Base-by-base conservation (phyloP, 208 protist genomes). In the Trypanosoma rangeli region DNA sequence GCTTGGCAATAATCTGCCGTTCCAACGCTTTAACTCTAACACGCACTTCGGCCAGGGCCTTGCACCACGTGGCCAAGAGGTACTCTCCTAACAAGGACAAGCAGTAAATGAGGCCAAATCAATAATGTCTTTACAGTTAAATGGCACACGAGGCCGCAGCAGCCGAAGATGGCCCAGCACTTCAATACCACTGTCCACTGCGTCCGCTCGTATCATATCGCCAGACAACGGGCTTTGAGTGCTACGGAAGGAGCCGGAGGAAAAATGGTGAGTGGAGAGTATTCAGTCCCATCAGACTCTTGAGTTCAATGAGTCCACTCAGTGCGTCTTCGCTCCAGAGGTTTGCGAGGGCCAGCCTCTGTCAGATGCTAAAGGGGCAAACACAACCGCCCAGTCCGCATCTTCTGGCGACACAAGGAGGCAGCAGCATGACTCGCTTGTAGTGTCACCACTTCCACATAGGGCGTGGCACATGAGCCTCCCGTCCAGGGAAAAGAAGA, bases 161-260 rank as follows among this genome's bases (percentile, higher is more conserved):
- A 52, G 55, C n/a, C 73, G 54, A 42, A 89, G 73, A 33, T 65
- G 29, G 18, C 78, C 59, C 22, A 89, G 60, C 1, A 84, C 53
- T 37, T 55, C 33, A 28, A 92, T 48, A 55, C 85, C 83, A 1
- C 33, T 12, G 54, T 89, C 72, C n/a, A 70, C 72, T 20, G 89
- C 84, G 28, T 50, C 49, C 22, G 83, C 79, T 29, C 59, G 55
- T 22, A 61, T 68, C 13, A 82, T 70, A 18, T 82, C 31, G 8
- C 89, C 48, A 31, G 76, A 54, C 20, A 60, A 61, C 50, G 87
- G 71, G 5, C 52, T 61, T 26, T 60, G 52, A 28, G 85, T 74
- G 16, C 37, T 18, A 22, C 64, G 48, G 3, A 89, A 58, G 75
- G 66, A 48, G 49, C 62, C 46, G 87, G 64, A 31, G 74, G 81